Percentiles rank a stretch among this genome's conserved stretches.
These are phyloP conservation scores for Conoideocrella luteorostrata DNA, from an alignment of 2,329 filamentous ascomycete genomes.

Conservation along the genomic window DNA sequence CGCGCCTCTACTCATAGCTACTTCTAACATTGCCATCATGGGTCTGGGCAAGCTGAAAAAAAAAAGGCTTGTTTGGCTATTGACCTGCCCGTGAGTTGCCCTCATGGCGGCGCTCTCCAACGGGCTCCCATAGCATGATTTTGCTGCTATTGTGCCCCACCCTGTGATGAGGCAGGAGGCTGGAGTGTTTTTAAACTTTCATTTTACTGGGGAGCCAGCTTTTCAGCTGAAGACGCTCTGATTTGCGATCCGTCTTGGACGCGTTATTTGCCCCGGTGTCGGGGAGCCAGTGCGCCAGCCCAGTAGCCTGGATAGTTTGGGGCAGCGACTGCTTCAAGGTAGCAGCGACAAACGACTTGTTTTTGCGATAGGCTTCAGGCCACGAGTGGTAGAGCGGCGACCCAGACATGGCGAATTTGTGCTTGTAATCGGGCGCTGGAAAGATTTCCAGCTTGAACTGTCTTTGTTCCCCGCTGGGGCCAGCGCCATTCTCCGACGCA, in stretches of 20 bases:
- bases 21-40: no score
- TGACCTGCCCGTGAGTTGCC: no score
- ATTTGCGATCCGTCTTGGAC: constrained; percentile 7
- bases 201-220: constrained; percentile 19
- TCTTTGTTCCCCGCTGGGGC: constrained; percentile 15
- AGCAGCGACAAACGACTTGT: constrained; percentile 28
- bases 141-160: no score
- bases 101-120: no score
- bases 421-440: constrained; percentile 31
- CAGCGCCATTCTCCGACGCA: neutral
- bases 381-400: constrained; percentile 35
- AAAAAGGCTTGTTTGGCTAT: neutral
- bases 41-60: no score
- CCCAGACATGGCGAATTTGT: constrained; percentile 28
- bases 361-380: constrained; percentile 27
- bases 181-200: constrained; percentile 5
- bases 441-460: constrained; percentile 38
- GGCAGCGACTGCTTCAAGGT: constrained; percentile 35
- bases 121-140: no score
- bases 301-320: constrained; percentile 27
- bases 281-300: constrained; percentile 37
- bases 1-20: no score
- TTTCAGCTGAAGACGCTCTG: constrained; percentile 15
- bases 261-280: constrained; percentile 13
- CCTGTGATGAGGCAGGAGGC: no score